phyloP scores from a whole-genome alignment of 257 asterid genomes.

The Rauvolfia tetraphylla region DNA sequence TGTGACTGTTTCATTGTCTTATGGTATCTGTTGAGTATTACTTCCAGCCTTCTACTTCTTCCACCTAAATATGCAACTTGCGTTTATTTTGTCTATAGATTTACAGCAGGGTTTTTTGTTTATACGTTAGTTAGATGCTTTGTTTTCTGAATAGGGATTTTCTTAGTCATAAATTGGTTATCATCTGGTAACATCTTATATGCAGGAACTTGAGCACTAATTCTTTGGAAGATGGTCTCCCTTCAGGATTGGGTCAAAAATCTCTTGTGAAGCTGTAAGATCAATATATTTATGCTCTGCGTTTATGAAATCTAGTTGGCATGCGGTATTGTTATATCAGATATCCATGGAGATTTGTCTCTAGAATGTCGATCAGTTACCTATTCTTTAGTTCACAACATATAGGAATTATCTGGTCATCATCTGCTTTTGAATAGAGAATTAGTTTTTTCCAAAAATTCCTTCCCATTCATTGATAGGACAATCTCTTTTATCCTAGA shows the following conservation, averaged over 20 bases:
- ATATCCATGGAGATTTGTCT: neutral
- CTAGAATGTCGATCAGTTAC: neutral
- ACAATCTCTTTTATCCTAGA: neutral
- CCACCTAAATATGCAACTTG: neutral
- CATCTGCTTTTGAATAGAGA: neutral
- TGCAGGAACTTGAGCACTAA: conserved; percentile 86
- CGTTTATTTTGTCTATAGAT: neutral
- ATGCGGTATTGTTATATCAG: neutral
- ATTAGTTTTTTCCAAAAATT: neutral
- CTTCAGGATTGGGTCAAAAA: conserved; percentile 68
- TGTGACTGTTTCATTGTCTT: neutral
- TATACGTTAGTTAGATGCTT: neutral
- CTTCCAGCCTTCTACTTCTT: neutral
- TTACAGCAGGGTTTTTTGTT: neutral
- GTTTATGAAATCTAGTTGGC: neutral
- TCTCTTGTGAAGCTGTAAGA: conserved; percentile 87
- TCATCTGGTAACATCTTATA: conserved; percentile 8
- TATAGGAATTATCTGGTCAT: neutral
- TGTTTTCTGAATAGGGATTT: neutral
- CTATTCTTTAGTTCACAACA: neutral
- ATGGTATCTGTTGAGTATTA: neutral
- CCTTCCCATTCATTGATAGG: neutral
- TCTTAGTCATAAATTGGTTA: neutral
- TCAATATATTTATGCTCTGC: conserved; percentile 5
- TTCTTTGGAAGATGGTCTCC: conserved; percentile 66